Evolutionary conservation across 768 basidiomycete genomes (phyloP), one percentile per base, ranked within the genome.

Genomic region (Trametes villosa): DNA sequence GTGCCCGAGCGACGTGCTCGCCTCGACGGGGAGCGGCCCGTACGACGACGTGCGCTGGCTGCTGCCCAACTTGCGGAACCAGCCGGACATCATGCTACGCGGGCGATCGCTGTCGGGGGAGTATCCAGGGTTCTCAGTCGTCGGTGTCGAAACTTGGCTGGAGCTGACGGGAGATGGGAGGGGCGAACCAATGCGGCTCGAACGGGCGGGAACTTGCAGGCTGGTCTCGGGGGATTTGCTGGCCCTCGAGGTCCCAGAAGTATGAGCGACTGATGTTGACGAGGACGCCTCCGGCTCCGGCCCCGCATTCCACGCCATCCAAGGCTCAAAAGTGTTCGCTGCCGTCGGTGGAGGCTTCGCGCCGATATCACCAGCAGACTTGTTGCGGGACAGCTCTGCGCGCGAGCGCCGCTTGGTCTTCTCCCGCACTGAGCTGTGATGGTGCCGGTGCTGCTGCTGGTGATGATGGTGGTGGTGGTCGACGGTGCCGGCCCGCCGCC

Each of bases 331-430:
- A 18, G 29, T 30, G 45, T 63, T 60, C 15, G 48, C 41, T 17
- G 57, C 22, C 5, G 48, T 59, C 36, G 56, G 49, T 42, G 46
- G 34, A 4, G 57, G 38, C 41, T 59, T 63, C 51, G 64, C 7
- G 18, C 44, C 47, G 17, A 68, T 55, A 36, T 70, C 71, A 41
- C 61, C 48, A 20, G 65, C 59, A 26, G 66, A 67, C 62, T 68
- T 67, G 57, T 67, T 67, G 12, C 65, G 56, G 22, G 41, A 51
- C 26, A 58, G 29, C 33, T 46, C 57, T 31, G 40, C 61, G 20
- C 60, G 56, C 36, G 65, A 67, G 47, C 69, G 67, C 27, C 67
- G 66, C 62, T 70, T 76, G 12, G 65, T 61, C 54, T 74, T 78
- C 57, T 72, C 70, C 13, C 63, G 54, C 4, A 55, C 53, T 18